Evolutionary conservation across 2,329 filamentous ascomycete species (phyloP).

Genomic region (Helicocarpus griseus): DNA sequence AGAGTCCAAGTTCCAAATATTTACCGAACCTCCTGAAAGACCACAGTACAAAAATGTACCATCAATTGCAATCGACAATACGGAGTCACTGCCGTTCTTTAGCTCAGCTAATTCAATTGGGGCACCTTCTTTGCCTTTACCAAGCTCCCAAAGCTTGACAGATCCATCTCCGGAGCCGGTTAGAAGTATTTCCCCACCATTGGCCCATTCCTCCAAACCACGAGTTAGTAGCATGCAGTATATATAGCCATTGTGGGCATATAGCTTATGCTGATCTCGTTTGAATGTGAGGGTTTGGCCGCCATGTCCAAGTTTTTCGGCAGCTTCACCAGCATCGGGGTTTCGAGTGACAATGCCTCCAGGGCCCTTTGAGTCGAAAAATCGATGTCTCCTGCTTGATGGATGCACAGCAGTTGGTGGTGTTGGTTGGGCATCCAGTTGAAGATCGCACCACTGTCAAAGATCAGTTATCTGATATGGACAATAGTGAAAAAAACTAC

Average conservation of each 20-base stretch:
- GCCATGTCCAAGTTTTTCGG: slow-evolving; percentile 40
- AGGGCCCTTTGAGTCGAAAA: slow-evolving; percentile 85
- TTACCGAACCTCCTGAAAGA: slow-evolving; percentile 75
- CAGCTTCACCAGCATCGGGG: slow-evolving; percentile 50
- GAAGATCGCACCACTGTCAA: slow-evolving; percentile 64
- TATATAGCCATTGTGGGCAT: slow-evolving; percentile 90
- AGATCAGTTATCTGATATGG: slow-evolving; percentile 14
- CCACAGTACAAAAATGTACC: slow-evolving; percentile 90
- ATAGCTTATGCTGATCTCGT: slow-evolving; percentile 69
- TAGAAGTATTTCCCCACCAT: slow-evolving; percentile 66
- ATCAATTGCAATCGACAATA: slow-evolving; percentile 73
- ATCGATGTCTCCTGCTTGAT: slow-evolving; percentile 68
- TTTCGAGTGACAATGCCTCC: slow-evolving; percentile 71
- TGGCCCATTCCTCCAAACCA: slow-evolving; percentile 59
- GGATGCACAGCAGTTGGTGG: slow-evolving; percentile 61
- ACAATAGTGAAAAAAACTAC: background rate
- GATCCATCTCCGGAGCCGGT: slow-evolving; percentile 90
- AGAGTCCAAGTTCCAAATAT: slow-evolving; percentile 95
- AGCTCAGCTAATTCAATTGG: slow-evolving; percentile 61
- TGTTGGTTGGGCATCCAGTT: slow-evolving; percentile 52
- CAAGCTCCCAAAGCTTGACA: slow-evolving; percentile 83
- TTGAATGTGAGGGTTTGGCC: slow-evolving; percentile 71
- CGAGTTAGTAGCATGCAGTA: slow-evolving; percentile 88
- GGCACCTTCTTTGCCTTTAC: slow-evolving; percentile 48
- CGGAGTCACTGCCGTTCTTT: slow-evolving; percentile 53